Percentiles rank a stretch among this genome's conserved stretches.
Evolutionary conservation across 352 stramenopile genomes (phyloP).

Genomic region (Globisporangium nagaii): DNA sequence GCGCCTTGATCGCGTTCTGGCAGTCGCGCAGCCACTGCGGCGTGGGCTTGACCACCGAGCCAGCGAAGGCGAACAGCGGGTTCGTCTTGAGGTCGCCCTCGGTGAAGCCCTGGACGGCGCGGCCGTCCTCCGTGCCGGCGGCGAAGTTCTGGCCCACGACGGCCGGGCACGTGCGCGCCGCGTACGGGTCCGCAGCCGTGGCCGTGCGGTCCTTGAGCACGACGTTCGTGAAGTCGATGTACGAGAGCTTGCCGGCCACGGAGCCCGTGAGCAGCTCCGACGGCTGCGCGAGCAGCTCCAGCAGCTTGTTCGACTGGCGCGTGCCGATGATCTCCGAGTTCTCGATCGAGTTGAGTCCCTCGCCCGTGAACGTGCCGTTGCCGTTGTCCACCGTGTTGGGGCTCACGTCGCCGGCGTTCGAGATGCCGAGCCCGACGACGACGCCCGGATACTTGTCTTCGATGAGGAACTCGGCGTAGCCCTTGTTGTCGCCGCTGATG

Average conservation of each 20-base stretch:
- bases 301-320: slow-evolving; percentile 25
- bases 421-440: slow-evolving; percentile 32
- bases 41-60: slow-evolving; percentile 19
- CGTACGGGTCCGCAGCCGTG: slow-evolving; percentile 20
- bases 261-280: slow-evolving; percentile 24
- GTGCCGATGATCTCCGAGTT: slow-evolving; percentile 37
- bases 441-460: slow-evolving; percentile 28
- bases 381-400: slow-evolving; percentile 43
- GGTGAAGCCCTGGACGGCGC: slow-evolving; percentile 22
- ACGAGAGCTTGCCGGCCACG: slow-evolving; percentile 26
- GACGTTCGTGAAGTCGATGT: slow-evolving; percentile 44
- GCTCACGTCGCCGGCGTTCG: slow-evolving; percentile 41
- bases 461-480: slow-evolving; percentile 40
- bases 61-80: slow-evolving; percentile 18
- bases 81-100: slow-evolving; percentile 38
- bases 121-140: slow-evolving; percentile 44
- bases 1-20: slow-evolving; percentile 31
- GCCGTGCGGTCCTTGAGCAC: slow-evolving; percentile 17
- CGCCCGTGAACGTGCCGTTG: slow-evolving; percentile 36
- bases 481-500: slow-evolving; percentile 81
- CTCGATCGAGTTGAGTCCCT: slow-evolving; percentile 27
- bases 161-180: slow-evolving; percentile 33
- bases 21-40: slow-evolving; percentile 36
- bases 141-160: slow-evolving; percentile 47
- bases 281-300: slow-evolving; percentile 14